Base-by-base conservation (phyloP, 805 yeast species). In the Candida quercuum region DNA sequence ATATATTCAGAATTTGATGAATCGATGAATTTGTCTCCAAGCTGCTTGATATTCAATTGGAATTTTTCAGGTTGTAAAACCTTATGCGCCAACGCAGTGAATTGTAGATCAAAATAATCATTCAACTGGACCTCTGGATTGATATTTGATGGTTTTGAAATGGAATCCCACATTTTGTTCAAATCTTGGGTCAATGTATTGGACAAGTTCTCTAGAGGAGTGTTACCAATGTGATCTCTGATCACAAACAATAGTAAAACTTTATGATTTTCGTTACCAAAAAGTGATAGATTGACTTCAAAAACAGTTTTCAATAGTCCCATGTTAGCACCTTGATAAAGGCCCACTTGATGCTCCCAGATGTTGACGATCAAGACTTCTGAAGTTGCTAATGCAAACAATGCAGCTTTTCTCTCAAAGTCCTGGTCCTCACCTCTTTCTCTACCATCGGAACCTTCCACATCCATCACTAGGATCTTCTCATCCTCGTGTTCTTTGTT, bases 371-470 rank as follows among this genome's bases (percentile, higher is more conserved):
- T 87, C 49, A 93, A 69, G 5, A 89, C 79, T 55, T 93, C 98
- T 13, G 93, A 79, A 0, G 96, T 89, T 10, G 97, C 77, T 43
- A 93, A 67, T 0, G 99, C 98, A 67, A 93, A 93, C 30, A 93
- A 66, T 0, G 98, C 98, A 2, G 96, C 89, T 51, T 93, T 93
- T 40, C 99, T 75, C 62, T 93, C 99, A 60, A 93, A 93, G 62
- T 93, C 99, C 61, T 93, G 97, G 61, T 93, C 98, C 52, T 93
- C 99, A 19, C 98, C 98, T 39, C 97, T 75, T 63, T 93, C 99
- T 42, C 96, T 74, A 34, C 99, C 98, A 64, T 93, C 99, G 1
- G 97, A 89, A 34, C 99, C 99, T 63, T 93, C 99, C n/a, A 93
- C 98, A 57, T 93, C 99, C 73, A 93, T 74, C 3, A 93, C 94